Evolutionary conservation across 768 basidiomycete genomes (phyloP).

Genomic region (Trametes cinnabarina): DNA sequence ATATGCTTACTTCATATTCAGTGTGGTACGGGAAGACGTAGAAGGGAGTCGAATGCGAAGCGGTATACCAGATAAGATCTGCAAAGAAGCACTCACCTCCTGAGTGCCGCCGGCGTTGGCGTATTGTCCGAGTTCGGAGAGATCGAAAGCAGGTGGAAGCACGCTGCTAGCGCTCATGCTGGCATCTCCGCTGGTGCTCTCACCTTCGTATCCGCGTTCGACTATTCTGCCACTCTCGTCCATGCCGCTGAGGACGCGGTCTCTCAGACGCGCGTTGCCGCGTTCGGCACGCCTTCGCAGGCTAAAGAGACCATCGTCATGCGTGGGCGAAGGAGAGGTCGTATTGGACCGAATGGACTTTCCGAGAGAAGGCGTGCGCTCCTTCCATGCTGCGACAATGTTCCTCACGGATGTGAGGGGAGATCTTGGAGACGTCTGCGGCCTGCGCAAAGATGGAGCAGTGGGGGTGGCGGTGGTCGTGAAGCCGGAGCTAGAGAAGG

Average conservation of each 20-base stretch:
- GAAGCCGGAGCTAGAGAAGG: conserved; percentile 31
- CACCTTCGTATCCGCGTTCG: conserved; percentile 4
- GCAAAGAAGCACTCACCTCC: conserved; percentile 39
- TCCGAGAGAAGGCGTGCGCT: conserved; percentile 52
- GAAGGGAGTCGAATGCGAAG: neutral
- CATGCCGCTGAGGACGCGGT: conserved; percentile 14
- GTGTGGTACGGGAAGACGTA: neutral
- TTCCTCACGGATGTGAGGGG: conserved; percentile 72
- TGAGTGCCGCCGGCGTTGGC: conserved; percentile 37
- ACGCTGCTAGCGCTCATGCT: conserved; percentile 32
- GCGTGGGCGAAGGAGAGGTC: conserved; percentile 22
- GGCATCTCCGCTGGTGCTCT: conserved; percentile 33
- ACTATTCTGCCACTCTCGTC: conserved; percentile 11
- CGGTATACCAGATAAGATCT: neutral
- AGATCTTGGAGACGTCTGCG: conserved; percentile 63
- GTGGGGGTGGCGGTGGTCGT: conserved; percentile 36
- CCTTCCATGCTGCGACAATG: conserved; percentile 79
- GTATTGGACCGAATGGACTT: conserved; percentile 22
- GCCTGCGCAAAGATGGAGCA: conserved; percentile 54
- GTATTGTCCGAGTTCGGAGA: conserved; percentile 45
- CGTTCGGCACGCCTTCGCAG: conserved; percentile 44
- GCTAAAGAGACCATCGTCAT: conserved; percentile 49
- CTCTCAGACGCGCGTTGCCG: conserved; percentile 30
- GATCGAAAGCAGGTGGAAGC: conserved; percentile 46
- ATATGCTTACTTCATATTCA: conserved; percentile 11